Evolutionary conservation across 768 basidiomycete species (phyloP).

Genomic region (Lentinus tigrinus): DNA sequence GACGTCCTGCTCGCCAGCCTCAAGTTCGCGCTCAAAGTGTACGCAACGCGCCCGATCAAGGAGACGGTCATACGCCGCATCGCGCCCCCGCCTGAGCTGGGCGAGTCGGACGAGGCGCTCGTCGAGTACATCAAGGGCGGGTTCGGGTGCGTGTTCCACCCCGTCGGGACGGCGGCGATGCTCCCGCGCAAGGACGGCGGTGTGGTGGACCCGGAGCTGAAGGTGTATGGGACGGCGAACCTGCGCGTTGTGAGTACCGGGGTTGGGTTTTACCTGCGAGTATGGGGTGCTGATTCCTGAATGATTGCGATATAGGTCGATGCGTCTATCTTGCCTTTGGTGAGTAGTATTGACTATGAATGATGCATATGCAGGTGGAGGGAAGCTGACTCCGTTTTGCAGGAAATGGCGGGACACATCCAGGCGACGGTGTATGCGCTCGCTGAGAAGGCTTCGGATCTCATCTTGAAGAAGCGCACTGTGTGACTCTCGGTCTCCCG

Average conservation of each 20-base stretch:
- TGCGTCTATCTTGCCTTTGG: constrained; percentile 1
- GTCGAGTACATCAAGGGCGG: neutral
- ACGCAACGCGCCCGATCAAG: neutral
- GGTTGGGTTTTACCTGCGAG: neutral
- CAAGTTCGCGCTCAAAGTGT: neutral
- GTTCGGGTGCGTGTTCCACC: neutral
- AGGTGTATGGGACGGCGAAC: constrained; percentile 1
- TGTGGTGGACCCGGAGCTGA: constrained; percentile 1
- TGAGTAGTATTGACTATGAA: neutral
- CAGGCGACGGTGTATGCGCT: constrained; percentile 1
- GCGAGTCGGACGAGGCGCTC: neutral
- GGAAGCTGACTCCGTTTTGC: too few species aligned
- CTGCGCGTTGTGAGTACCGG: neutral
- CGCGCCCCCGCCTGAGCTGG: neutral
- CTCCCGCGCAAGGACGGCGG: constrained; percentile 1
- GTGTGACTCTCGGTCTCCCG: too few species aligned
- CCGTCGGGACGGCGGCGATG: neutral
- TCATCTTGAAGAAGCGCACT: too few species aligned
- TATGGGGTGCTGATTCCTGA: neutral
- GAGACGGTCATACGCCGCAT: neutral
- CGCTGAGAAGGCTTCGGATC: neutral
- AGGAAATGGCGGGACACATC: neutral
- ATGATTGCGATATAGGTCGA: neutral
- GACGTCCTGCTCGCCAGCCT: constrained; percentile 1
- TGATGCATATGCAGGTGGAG: neutral